Percentiles rank a stretch among this genome's conserved stretches.
Conservation (phyloP, 192 early-diverging fungal genomes). For the Entrophospora sp. region DNA sequence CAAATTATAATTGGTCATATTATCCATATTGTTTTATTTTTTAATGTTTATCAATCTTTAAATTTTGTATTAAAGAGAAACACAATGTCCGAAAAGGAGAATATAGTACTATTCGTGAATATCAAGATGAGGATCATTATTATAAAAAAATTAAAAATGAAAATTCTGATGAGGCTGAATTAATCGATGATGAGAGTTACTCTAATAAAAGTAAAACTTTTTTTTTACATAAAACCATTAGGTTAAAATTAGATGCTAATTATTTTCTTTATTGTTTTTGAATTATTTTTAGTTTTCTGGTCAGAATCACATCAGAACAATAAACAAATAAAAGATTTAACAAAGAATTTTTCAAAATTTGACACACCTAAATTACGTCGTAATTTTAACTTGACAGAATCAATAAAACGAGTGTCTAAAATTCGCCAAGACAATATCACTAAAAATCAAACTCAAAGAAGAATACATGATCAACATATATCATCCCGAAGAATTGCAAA, state of each 20-base stretch:
- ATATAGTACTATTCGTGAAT: too few relatives aligned
- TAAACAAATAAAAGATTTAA: constrained; percentile 33
- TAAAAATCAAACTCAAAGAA: constrained; percentile 23
- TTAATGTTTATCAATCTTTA: neutral
- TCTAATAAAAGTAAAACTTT: too few relatives aligned
- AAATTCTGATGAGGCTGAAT: too few relatives aligned
- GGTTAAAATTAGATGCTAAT: too few relatives aligned
- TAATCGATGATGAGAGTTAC: too few relatives aligned
- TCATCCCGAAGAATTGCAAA: constrained; percentile 24
- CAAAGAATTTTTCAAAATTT: constrained; percentile 18
- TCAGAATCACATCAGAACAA: constrained; percentile 24
- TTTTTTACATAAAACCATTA: too few relatives aligned
- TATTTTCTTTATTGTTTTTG: too few relatives aligned
- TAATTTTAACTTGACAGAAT: constrained; percentile 48
- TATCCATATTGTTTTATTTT: neutral
- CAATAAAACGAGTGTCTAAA: constrained; percentile 50
- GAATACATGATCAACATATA: neutral
- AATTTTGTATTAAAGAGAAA: too few relatives aligned
- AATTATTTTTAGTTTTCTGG: too few relatives aligned
- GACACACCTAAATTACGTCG: constrained; percentile 29
- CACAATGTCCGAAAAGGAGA: too few relatives aligned
- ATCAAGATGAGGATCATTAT: too few relatives aligned
- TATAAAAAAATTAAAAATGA: too few relatives aligned
- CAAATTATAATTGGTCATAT: neutral
- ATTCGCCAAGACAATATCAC: constrained; percentile 43